A percentile compares a stretch with the other conserved stretches of the same genome.
Evolutionary conservation across 73 alveolate species (phyloP).

Genomic region (Paraurostyla sp.): DNA sequence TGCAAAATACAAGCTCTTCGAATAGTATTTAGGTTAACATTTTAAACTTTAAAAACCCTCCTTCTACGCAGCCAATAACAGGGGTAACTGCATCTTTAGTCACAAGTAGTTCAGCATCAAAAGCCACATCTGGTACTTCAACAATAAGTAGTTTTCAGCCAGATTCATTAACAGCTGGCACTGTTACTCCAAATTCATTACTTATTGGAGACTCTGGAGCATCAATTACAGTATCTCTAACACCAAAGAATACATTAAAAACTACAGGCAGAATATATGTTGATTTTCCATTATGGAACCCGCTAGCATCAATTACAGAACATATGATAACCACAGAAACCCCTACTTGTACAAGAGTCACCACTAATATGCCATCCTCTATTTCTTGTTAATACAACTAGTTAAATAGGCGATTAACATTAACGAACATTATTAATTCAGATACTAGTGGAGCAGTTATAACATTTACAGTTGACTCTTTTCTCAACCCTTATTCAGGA

Average conservation of each 20-base stretch:
- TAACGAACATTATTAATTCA: neutral
- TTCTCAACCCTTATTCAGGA: conserved; percentile 56
- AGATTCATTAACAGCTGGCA: conserved; percentile 22
- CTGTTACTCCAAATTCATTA: conserved; percentile 11
- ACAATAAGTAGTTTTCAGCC: neutral
- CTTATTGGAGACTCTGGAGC: conserved; percentile 22
- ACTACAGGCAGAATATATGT: conserved; percentile 13
- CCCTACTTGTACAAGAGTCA: conserved; percentile 43
- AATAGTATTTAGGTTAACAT: neutral
- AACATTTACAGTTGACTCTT: conserved; percentile 19
- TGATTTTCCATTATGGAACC: conserved; percentile 42
- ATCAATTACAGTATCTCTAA: neutral
- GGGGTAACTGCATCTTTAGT: conserved; percentile 8
- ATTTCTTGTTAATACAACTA: neutral
- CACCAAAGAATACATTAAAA: neutral
- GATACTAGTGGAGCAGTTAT: conserved; percentile 24
- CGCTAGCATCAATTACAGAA: neutral
- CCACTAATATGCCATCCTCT: neutral
- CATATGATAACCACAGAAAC: neutral
- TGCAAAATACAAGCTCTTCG: neutral
- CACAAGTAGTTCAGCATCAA: neutral
- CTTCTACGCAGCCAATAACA: conserved; percentile 17
- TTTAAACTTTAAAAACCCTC: conserved; percentile 8
- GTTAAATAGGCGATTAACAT: neutral
- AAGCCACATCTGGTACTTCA: neutral